These are phyloP conservation scores for Penicillium verrucosum DNA, from an alignment of 2,329 filamentous ascomycete species.

Conservation along the genomic window DNA sequence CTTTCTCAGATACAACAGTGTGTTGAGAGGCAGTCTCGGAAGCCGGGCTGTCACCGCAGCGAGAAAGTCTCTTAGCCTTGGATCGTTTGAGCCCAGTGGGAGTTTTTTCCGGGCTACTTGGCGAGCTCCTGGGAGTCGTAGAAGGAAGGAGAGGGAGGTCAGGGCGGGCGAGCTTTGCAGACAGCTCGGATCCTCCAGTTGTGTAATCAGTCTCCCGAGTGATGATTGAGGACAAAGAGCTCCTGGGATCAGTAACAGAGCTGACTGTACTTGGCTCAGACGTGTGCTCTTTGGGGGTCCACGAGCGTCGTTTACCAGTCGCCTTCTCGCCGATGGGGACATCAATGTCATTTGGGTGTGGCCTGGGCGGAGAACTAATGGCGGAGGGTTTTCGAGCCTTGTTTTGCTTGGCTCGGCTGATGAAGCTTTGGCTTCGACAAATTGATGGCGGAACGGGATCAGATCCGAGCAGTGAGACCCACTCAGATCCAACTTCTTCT, in stretches of 20 bases:
- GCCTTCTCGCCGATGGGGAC: slow-evolving; percentile 60
- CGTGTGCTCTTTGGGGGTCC: slow-evolving; percentile 27
- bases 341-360: slow-evolving; percentile 54
- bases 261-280: slow-evolving; percentile 35
- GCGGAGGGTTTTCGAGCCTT: slow-evolving; percentile 26
- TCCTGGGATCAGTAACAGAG: slow-evolving; percentile 27
- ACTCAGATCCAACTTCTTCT: slow-evolving; percentile 75
- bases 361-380: slow-evolving; percentile 21
- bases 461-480: slow-evolving; percentile 79
- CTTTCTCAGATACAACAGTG: slow-evolving; percentile 22
- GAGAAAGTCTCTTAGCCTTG: slow-evolving; percentile 42
- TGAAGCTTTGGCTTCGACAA: slow-evolving; percentile 53
- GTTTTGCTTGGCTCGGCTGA: slow-evolving; percentile 41
- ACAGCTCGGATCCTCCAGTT: slow-evolving; percentile 22
- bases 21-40: slow-evolving; percentile 27
- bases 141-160: slow-evolving; percentile 35
- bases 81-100: slow-evolving; percentile 38
- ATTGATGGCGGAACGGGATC: slow-evolving; percentile 61
- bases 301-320: slow-evolving; percentile 42
- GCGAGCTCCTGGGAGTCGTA: slow-evolving; percentile 7
- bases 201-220: slow-evolving; percentile 37
- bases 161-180: slow-evolving; percentile 22
- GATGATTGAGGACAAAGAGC: slow-evolving; percentile 30
- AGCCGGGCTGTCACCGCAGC: slow-evolving; percentile 34
- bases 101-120: slow-evolving; percentile 30